Evolutionary conservation across 257 asterid genomes (phyloP).

Genomic region (Nicotiana tabacum): DNA sequence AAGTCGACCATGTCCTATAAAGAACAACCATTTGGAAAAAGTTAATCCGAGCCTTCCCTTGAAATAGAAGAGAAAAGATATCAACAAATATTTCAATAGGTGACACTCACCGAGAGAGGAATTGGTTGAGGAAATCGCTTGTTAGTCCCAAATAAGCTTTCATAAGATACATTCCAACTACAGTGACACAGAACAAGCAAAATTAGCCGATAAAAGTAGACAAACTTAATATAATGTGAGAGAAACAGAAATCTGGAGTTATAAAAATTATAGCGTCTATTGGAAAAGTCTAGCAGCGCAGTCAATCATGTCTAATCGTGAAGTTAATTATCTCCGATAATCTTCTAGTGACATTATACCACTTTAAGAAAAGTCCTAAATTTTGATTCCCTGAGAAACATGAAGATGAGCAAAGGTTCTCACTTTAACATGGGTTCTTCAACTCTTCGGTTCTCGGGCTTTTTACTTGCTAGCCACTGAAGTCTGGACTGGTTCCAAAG

Average conservation of each 20-base stretch:
- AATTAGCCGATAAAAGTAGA: not conserved
- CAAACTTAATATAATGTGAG: not conserved
- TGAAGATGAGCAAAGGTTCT: constrained; percentile 3
- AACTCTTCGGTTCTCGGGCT: constrained; percentile 25
- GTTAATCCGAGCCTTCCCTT: constrained; percentile 7
- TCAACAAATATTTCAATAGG: not conserved
- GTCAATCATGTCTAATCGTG: not conserved
- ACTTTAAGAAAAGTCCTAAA: not conserved
- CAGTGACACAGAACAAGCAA: not conserved
- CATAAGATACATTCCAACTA: constrained; percentile 69
- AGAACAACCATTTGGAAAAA: not conserved
- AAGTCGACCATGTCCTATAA: constrained; percentile 74
- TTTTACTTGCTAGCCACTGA: constrained; percentile 49
- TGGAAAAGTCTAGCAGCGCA: not conserved
- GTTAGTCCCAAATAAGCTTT: constrained; percentile 57
- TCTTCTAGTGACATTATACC: not conserved
- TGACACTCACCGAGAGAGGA: constrained; percentile 61
- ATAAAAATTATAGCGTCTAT: not conserved
- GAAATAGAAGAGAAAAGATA: not conserved
- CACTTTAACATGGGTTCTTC: constrained; percentile 53
- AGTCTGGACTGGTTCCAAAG: constrained; percentile 64
- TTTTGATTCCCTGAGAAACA: not conserved
- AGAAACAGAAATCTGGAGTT: not conserved
- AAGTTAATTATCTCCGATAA: not conserved
- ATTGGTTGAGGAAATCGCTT: constrained; percentile 55